Percentiles rank a stretch among this genome's conserved stretches.
Evolutionary conservation across 257 asterid species (phyloP).

Genomic region (Anisodus tanguticus): DNA sequence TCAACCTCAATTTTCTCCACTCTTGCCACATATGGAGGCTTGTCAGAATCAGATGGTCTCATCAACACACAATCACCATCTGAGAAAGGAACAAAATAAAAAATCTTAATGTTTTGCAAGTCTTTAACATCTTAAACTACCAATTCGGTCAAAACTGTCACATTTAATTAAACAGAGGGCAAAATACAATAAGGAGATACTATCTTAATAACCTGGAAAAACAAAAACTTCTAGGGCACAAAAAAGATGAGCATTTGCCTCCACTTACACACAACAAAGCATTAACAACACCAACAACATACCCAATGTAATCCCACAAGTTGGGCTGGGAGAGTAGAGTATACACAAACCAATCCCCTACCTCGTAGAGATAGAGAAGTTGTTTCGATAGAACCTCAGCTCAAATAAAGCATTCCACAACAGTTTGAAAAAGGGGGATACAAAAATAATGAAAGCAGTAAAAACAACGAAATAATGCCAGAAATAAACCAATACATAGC

Average conservation of each 20-base stretch:
- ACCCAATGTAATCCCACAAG: too few species aligned
- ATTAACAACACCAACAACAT: neutral
- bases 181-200: neutral
- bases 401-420: too few species aligned
- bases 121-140: too few species aligned
- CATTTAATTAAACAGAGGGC: neutral
- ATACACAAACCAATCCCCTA: too few species aligned
- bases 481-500: neutral
- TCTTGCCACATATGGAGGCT: constrained; percentile 83
- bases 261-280: neutral
- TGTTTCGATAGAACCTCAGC: too few species aligned
- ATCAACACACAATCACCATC: constrained; percentile 88
- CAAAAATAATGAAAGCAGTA: neutral
- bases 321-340: too few species aligned
- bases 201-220: neutral
- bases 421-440: too few species aligned
- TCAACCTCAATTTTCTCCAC: constrained; percentile 82
- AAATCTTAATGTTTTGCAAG: neutral
- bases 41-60: constrained; percentile 76
- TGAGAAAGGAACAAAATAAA: constrained; percentile 33
- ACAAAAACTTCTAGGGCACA: constrained; percentile 4
- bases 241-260: neutral
- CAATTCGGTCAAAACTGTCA: neutral
- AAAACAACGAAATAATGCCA: too few species aligned
- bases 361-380: too few species aligned